Evolutionary conservation across 176 grass and related monocot species (phyloP), one percentile per base, ranked within the genome.

Genomic region (Oryza nivara): DNA sequence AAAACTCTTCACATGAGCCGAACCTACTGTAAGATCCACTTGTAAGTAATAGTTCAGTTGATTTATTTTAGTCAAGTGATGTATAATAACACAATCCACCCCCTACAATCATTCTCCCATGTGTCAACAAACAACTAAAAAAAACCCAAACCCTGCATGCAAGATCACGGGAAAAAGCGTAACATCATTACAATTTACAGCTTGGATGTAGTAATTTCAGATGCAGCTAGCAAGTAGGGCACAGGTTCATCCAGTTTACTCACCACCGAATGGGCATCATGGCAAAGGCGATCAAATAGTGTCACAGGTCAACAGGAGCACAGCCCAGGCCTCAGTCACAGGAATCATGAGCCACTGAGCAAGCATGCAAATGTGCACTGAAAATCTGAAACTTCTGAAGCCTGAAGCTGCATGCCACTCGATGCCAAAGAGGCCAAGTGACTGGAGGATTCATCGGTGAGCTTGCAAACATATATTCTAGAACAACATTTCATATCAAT

Each of bases 321-420:
- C 36, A 38, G 36, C 36, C 9, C 58, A 43, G n/a, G 15, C 4
- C 68, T 67, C 40, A 41, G 40, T 41, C 85, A 58, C 70, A 17
- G 19, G 85, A 75, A 76, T 82, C 64, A 82, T 76, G 48, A 70
- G 35, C 46, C 85, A 82, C 66, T 78, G 49, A 45, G 66, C 61
- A 63, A 63, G n/a, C 58, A 22, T 23, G n/a, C 58, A 58, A 7
- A 58, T 58, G 19, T 22, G 20, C 58, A 63, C 54, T n/a, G 52
- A 56, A 58, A 9, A 6, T 58, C 19, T 20, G 19, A 58, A 58
- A 58, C 54, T 58, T 58, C 54, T 63, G 58, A 63, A 63, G 7
- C 8, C 78, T n/a, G 79, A 77, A 82, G 65, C 48, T 4, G 40
- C 40, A 41, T 41, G 47, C 67, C 71, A 76, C 83, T 89, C 52